Evolutionary conservation across 2,329 filamentous ascomycete species (phyloP), one percentile per base, ranked within the genome.

Genomic region (Scytalidium lignicola): DNA sequence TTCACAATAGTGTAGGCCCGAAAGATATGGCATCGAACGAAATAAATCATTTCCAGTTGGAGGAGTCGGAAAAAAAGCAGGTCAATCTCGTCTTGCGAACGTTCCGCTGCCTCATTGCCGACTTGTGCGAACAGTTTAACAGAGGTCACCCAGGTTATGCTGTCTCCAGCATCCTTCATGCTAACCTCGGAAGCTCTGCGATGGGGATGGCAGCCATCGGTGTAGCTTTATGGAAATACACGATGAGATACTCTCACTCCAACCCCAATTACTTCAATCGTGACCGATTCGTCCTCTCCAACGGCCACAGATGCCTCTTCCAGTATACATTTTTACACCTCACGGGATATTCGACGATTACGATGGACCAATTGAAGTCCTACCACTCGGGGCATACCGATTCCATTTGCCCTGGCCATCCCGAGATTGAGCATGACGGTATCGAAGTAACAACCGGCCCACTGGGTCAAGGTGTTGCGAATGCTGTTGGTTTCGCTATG

Each of bases 121-220:
- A 88, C 61, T 66, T 88, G 2, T 86, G 82, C 58, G 75, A 87
- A 62, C 83, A 87, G 55, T 88, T 85, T 65, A 79, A 79, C 53
- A 82, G 82, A 29, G 84, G 84, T 0, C 84, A 87, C 60, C 83
- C 83, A 17, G 83, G 83, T 78, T 83, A 69, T 57, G 72, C 47
- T 41, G n/a, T n/a, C 10, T 29, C 41, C 9, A 13, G 19, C 6
- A 44, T 29, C 13, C 13, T 26, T 10, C 23, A 26, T 26, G 23
- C 23, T 26, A 26, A 26, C 23, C 10, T 26, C 23, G 5, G 23
- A 5, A 26, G 23, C 23, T 26, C 21, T 46, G 51, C 55, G 4
- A 69, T 73, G 48, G 70, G 70, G 5, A 73, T 73, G 70, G 68
- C 69, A 17, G 67, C 69, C 1, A 70, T 72, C 41, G 70, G 69